Evolutionary conservation across 116 monocot genomes (phyloP).

Genomic region (Dioscorea cayenensis): DNA sequence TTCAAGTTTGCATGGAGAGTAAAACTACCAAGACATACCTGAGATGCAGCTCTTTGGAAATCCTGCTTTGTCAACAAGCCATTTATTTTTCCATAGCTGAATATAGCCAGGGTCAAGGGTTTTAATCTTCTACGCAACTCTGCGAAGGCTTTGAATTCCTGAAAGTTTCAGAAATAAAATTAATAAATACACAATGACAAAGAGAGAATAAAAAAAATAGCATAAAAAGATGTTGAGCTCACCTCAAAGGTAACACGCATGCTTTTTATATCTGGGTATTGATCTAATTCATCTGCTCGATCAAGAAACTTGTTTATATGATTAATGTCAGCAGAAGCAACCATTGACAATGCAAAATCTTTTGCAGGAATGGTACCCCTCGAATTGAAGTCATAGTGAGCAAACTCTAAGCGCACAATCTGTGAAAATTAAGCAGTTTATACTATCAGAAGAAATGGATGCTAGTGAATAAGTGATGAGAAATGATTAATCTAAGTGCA

Average conservation of each 20-base stretch:
- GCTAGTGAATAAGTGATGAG: no score
- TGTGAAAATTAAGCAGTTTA: conserved; percentile 15
- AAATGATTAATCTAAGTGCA: no score
- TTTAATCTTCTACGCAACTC: conserved; percentile 57
- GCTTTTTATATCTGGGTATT: conserved; percentile 34
- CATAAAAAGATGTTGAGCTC: not conserved
- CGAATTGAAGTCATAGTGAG: conserved; percentile 78
- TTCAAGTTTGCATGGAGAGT: no score
- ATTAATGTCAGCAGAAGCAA: conserved; percentile 78
- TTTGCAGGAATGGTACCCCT: conserved; percentile 65
- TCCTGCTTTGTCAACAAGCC: conserved; percentile 80
- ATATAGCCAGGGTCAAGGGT: conserved; percentile 62
- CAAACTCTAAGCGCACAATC: conserved; percentile 87
- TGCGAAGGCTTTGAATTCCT: conserved; percentile 94
- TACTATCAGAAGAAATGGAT: not conserved
- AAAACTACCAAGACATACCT: conserved; percentile 33
- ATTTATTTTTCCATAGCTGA: conserved; percentile 76
- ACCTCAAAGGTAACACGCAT: conserved; percentile 82
- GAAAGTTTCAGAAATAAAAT: conserved; percentile 7
- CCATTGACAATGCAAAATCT: conserved; percentile 93
- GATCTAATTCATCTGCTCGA: conserved; percentile 58
- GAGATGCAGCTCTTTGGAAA: conserved; percentile 72
- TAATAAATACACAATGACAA: conserved; percentile 4
- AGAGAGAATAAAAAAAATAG: not conserved
- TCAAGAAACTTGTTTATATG: conserved; percentile 80